Evolutionary conservation across 345 rosid genomes (phyloP).

Genomic region (Murraya koenigii): DNA sequence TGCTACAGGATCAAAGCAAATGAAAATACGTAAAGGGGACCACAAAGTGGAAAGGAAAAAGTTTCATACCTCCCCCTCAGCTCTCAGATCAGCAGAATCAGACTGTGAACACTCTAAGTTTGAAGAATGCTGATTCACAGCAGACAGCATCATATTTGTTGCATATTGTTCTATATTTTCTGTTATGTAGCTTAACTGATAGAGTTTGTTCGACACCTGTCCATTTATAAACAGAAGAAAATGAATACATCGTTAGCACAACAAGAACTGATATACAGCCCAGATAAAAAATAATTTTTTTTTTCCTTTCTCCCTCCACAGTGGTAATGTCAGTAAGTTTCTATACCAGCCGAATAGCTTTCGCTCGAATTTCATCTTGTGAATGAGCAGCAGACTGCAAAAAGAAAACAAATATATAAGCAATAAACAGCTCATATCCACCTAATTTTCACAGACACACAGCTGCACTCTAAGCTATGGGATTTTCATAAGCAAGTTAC

Average conservation of each 20-base stretch:
- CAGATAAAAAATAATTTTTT: neutral
- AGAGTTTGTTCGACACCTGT: constrained; percentile 96
- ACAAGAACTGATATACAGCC: constrained; percentile 7
- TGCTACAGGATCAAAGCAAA: neutral
- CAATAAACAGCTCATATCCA: constrained; percentile 13
- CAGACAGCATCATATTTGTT: constrained; percentile 64
- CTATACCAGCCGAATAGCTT: constrained; percentile 91
- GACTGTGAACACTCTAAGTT: constrained; percentile 40
- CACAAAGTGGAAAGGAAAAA: neutral
- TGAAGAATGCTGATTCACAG: constrained; percentile 50
- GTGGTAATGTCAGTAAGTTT: constrained; percentile 6
- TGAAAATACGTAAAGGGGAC: neutral
- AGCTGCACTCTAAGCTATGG: neutral
- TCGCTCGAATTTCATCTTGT: constrained; percentile 88
- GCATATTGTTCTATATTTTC: constrained; percentile 84
- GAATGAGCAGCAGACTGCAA: constrained; percentile 91
- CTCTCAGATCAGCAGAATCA: constrained; percentile 43
- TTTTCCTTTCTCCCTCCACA: neutral
- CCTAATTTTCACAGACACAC: neutral
- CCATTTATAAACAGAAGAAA: constrained; percentile 21
- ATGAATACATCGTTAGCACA: constrained; percentile 3
- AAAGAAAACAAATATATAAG: constrained; percentile 22
- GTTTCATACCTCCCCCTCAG: constrained; percentile 55
- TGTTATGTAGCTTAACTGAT: constrained; percentile 68
- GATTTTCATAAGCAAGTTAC: constrained; percentile 33